Percentiles rank a stretch among this genome's conserved stretches.
Conservation (phyloP, 2,329 filamentous ascomycete species). For the Aureobasidium melanogenum region DNA sequence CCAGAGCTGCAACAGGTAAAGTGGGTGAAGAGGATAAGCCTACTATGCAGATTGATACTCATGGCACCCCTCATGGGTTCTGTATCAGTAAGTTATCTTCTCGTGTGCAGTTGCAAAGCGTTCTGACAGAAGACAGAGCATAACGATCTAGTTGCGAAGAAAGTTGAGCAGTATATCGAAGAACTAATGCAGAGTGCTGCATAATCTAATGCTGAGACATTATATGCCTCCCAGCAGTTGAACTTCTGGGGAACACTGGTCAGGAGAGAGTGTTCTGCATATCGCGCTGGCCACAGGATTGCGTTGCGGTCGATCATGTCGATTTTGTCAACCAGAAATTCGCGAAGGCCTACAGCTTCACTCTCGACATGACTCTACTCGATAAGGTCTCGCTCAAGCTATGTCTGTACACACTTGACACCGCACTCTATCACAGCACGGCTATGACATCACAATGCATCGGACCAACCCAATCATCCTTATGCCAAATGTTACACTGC, state of each 20-base stretch:
- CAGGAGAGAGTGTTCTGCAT: background rate
- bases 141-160: conserved; percentile 41
- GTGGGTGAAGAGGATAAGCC: conserved; percentile 34
- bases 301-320: background rate
- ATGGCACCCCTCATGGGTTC: conserved; percentile 51
- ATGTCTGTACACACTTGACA: too few species aligned
- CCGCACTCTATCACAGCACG: too few species aligned
- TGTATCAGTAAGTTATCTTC: conserved; percentile 41
- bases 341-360: too few species aligned
- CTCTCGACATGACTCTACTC: too few species aligned
- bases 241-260: background rate
- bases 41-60: conserved; percentile 46
- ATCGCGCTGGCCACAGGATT: background rate
- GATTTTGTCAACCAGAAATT: too few species aligned
- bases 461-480: too few species aligned
- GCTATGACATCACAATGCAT: too few species aligned
- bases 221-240: background rate
- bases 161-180: conserved; percentile 39
- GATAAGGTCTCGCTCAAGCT: too few species aligned
- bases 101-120: too few species aligned
- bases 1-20: conserved; percentile 27
- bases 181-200: background rate
- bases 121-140: conserved; percentile 28
- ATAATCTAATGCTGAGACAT: background rate
- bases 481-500: too few species aligned